Evolutionary conservation across 2,329 filamentous ascomycete species (phyloP).

Genomic region (Colletotrichum coccodes): DNA sequence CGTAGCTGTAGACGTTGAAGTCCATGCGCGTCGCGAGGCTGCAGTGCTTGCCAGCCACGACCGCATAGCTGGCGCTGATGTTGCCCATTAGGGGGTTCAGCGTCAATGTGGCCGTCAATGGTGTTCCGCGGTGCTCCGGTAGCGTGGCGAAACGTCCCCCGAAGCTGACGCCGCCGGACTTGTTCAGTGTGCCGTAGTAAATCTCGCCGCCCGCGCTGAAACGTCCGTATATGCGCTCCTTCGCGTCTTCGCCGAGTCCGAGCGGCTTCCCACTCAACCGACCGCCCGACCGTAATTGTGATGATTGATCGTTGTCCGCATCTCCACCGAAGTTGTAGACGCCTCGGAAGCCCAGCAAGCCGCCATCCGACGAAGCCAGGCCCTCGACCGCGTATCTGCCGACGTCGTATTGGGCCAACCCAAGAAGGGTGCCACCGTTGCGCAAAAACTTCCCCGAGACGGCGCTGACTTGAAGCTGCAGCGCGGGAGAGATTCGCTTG

Average conservation of each 20-base stretch:
- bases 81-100: constrained; percentile 95
- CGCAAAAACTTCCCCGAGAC: constrained; percentile 78
- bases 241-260: constrained; percentile 46
- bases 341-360: constrained; percentile 85
- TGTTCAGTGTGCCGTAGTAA: constrained; percentile 96
- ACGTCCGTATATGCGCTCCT: constrained; percentile 77
- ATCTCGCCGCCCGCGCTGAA: constrained; percentile 93
- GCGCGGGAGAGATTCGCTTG: constrained; percentile 78
- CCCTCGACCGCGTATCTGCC: constrained; percentile 91
- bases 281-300: constrained; percentile 25
- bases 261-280: constrained; percentile 34
- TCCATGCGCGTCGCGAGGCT: constrained; percentile 91
- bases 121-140: constrained; percentile 82
- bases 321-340: constrained; percentile 95
- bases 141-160: constrained; percentile 91
- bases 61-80: constrained; percentile 89
- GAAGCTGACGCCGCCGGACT: constrained; percentile 89
- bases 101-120: constrained; percentile 92
- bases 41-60: constrained; percentile 84
- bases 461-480: constrained; percentile 83
- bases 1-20: constrained; percentile 98
- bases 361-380: constrained; percentile 91
- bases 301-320: constrained; percentile 47
- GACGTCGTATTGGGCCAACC: constrained; percentile 81
- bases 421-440: constrained; percentile 81